A percentile compares a stretch with the other conserved stretches of the same genome.
Conservation (phyloP, 805 yeast genomes). For the Jamesozyma jinghongensis region DNA sequence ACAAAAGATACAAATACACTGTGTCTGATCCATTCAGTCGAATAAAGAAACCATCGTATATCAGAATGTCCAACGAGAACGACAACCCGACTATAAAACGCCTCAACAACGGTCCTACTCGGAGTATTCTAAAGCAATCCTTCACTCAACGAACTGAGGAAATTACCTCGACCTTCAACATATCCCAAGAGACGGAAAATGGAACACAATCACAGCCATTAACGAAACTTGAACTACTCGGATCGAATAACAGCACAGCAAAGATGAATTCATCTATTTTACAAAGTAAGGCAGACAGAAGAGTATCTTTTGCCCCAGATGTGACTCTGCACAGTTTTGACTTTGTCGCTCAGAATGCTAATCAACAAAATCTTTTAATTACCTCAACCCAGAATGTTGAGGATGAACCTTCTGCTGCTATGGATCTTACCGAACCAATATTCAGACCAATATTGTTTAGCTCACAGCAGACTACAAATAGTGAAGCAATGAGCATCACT, state of each 20-base stretch:
- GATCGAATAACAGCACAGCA: conserved; percentile 25
- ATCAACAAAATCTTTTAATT: neutral
- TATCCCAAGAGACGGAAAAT: neutral
- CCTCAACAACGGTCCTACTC: conserved; percentile 1
- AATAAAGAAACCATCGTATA: too few species aligned
- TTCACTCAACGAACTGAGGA: conserved; percentile 1
- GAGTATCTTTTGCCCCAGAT: conserved; percentile 74
- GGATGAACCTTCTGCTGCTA: conserved; percentile 1
- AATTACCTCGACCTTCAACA: neutral
- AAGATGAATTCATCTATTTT: conserved; percentile 14
- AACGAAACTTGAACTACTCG: conserved; percentile 6
- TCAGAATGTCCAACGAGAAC: too few species aligned
- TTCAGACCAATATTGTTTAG: neutral
- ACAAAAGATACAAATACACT: neutral
- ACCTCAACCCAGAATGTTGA: conserved; percentile 2
- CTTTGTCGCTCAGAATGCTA: conserved; percentile 23
- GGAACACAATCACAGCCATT: conserved; percentile 1
- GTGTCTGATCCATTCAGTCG: too few species aligned
- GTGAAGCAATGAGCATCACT: conserved; percentile 3
- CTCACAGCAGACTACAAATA: neutral
- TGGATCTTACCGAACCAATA: conserved; percentile 9
- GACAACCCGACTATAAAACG: too few species aligned
- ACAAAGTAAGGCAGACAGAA: conserved; percentile 28
- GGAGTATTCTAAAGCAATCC: conserved; percentile 9
- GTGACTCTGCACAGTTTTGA: conserved; percentile 55